Conservation (phyloP, 768 basidiomycete genomes). For the Amanita inopinata region DNA sequence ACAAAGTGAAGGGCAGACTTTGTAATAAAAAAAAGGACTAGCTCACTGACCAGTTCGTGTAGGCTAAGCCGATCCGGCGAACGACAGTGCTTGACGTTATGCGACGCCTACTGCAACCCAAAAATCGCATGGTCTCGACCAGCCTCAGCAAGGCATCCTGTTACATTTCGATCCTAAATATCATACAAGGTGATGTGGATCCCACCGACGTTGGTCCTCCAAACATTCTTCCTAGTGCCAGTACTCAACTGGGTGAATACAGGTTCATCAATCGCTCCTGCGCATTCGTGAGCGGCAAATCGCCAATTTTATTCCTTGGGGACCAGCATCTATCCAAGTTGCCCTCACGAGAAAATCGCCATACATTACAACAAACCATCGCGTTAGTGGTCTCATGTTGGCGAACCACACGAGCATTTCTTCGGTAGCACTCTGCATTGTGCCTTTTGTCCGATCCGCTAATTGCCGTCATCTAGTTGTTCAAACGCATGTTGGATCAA, state of each 20-base stretch:
- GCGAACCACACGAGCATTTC: slow-evolving; percentile 99
- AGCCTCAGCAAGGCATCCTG: slow-evolving; percentile 87
- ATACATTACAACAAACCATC: slow-evolving; percentile 80
- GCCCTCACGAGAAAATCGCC: slow-evolving; percentile 88
- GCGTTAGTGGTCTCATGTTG: slow-evolving; percentile 96
- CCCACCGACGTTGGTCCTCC: slow-evolving; percentile 89
- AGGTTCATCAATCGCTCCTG: slow-evolving; percentile 96
- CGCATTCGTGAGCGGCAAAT: slow-evolving; percentile 94
- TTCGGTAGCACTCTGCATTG: too few relatives aligned
- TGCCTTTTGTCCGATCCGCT: background rate
- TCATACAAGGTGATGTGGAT: slow-evolving; percentile 98
- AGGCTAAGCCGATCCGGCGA: slow-evolving; percentile 93
- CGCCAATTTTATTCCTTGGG: slow-evolving; percentile 99
- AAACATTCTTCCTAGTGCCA: too few relatives aligned
- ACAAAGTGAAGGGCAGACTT: slow-evolving; percentile 56
- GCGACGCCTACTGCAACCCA: slow-evolving; percentile 94
- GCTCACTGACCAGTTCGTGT: background rate
- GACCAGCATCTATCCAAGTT: slow-evolving; percentile 96
- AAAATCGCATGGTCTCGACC: slow-evolving; percentile 97
- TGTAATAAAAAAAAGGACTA: background rate
- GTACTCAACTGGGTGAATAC: slow-evolving; percentile 4
- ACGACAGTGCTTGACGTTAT: slow-evolving; percentile 98
- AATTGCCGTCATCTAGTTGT: slow-evolving; percentile 45
- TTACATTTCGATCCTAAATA: slow-evolving; percentile 96
- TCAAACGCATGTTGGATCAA: slow-evolving; percentile 93